Evolutionary conservation across 495 filamentous ascomycete genomes (phyloP), one percentile per base, ranked within the genome.

Genomic region (Annulohypoxylon maeteangense): DNA sequence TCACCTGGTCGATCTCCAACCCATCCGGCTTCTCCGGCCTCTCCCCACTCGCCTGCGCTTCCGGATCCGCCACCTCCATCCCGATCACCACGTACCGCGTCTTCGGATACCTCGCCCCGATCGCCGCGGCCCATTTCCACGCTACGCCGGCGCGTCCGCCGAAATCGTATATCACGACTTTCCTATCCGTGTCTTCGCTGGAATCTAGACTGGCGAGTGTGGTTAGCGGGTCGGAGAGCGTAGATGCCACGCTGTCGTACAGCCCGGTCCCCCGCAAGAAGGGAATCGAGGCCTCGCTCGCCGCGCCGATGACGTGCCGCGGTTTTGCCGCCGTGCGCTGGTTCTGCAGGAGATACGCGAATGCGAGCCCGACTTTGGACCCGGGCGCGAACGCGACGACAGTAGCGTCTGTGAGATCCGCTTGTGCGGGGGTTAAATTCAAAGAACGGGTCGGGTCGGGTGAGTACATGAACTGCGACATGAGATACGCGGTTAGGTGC

Each of bases 101-200:
- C 31, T 77, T 44, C 18, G 80, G 68, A 10, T 66, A 66, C 7
- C 14, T 38, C 7, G 77, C 16, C 4, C 71, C 31, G 1, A 89
- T 57, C 2, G 76, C 55, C 0, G 71, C 54, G 1, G 76, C 75
- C 75, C 86, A 81, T 10, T 75, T 58, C n/a, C 75, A 62, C 1
- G 77, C 70, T 0, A 78, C 80, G 57, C 75, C 74, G 6, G 66
- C 81, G 12, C 87, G 76, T 0, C 81, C 81, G 12, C 86, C 87
- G 70, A 86, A 88, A 67, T 90, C 85, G 54, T 81, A 66, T 29
- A 89, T 64, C 4, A 87, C 78, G 60, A 89, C 70, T 66, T 84
- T 85, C 2, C 47, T 53, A 5, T 76, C 74, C 32, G 64, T 55
- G 5, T 34, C 60, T 7, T 78, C 54, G n/a, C 59, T n/a, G n/a